Evolutionary conservation across 169 alveolate species (phyloP), one percentile per base, ranked within the genome.

Genomic region (Cryptosporidium tyzzeri): DNA sequence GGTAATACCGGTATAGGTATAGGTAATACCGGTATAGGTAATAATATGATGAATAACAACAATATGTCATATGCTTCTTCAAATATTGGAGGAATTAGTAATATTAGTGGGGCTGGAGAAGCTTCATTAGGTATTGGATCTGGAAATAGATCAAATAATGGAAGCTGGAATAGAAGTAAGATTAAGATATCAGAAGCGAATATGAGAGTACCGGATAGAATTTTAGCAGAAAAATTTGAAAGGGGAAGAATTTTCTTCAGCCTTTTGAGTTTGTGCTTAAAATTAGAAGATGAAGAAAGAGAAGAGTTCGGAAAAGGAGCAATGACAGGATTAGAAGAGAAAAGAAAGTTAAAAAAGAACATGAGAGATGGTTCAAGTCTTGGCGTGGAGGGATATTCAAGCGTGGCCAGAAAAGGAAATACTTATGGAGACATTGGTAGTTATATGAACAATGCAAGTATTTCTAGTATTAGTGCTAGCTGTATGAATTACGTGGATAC

Each of bases 211-310:
- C 23, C 71, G 26, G 53, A 65, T 4, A 39, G 45, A 4, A 12
- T 65, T 31, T 10, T 65, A 6, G 33, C 53, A 10, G 71, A 65
- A 10, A 65, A 65, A 14, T 65, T 65, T 33, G 71, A 65, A 35
- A 65, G 31, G 6, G 71, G 71, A 21, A 65, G 50, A 3, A n/a
- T 65, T 14, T 65, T 65, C 50, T 65, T 65, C 53, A 18, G 18
- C 0, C n/a, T 65, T 8, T 33, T 65, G 71, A 65, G 50, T 29
- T 39, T 65, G 8, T 65, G 71, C 10, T 3, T 65, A 7, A 3
- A 29, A 44, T 0, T 23, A 4, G 71, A 65, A 29, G 50, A 31
- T 5, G 51, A 26, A 50, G 71, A 37, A 31, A 37, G 48, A 10
- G 71, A n/a, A 3, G 71, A 14, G 33, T 16, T n/a, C 5, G 71